A percentile compares a stretch with the other conserved stretches of the same genome.
Evolutionary conservation across 345 rosid genomes (phyloP).

Genomic region (Geranium rotundifolium): DNA sequence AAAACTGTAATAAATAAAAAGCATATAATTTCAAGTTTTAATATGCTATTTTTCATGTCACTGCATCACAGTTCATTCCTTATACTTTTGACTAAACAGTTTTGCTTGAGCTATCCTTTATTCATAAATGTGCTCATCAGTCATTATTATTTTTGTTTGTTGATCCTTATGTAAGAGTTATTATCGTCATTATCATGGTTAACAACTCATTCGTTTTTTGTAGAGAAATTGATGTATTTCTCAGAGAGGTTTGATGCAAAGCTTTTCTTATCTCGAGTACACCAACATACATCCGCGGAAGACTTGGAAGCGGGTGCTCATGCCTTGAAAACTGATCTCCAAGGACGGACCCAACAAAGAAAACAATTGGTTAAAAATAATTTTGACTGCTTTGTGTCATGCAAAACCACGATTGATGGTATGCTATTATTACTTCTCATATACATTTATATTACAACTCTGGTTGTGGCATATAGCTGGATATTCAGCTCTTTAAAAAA

Average conservation of each 20-base stretch:
- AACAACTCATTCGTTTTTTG: slow-evolving; percentile 17
- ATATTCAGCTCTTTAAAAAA: slow-evolving; percentile 5
- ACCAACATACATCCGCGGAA: slow-evolving; percentile 67
- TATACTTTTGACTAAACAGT: too few relatives aligned
- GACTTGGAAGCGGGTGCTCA: slow-evolving; percentile 92
- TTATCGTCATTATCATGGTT: background rate
- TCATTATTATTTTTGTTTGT: background rate
- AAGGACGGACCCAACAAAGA: slow-evolving; percentile 83
- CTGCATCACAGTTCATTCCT: background rate
- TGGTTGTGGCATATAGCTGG: too few relatives aligned
- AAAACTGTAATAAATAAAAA: too few relatives aligned
- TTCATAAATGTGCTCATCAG: background rate
- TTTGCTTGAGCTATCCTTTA: background rate
- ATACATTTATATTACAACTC: slow-evolving; percentile 6
- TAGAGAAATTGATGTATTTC: slow-evolving; percentile 85
- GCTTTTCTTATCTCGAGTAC: slow-evolving; percentile 84
- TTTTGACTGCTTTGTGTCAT: slow-evolving; percentile 97
- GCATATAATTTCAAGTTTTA: too few relatives aligned
- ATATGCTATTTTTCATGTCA: background rate
- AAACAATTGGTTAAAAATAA: slow-evolving; percentile 95
- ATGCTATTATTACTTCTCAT: slow-evolving; percentile 16
- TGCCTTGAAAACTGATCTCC: slow-evolving; percentile 84
- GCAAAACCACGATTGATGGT: slow-evolving; percentile 99
- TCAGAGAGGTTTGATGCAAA: slow-evolving; percentile 85
- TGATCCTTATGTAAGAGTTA: background rate